A percentile compares a stretch with the other conserved stretches of the same genome.
These are phyloP conservation scores for Porcisia deanei DNA, from an alignment of 208 protist genomes.

Conservation along the genomic window DNA sequence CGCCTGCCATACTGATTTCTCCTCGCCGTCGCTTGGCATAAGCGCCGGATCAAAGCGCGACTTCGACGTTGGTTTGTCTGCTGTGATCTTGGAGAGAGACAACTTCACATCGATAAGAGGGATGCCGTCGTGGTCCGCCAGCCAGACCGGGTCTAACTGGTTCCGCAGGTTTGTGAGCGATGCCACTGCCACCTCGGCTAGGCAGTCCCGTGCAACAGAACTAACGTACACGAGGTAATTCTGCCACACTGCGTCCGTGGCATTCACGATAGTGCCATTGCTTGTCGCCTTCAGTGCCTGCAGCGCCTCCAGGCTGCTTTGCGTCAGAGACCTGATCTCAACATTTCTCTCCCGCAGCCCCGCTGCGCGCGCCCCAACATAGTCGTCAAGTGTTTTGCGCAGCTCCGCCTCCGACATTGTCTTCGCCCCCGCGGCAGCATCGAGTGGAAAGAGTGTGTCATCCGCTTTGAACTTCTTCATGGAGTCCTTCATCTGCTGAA, in stretches of 20 bases:
- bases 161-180: conserved; percentile 84
- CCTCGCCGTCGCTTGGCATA: conserved; percentile 21
- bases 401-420: conserved; percentile 92
- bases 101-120: conserved; percentile 93
- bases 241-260: conserved; percentile 74
- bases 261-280: conserved; percentile 33
- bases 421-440: conserved; percentile 81
- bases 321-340: conserved; percentile 81
- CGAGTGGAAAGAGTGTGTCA: conserved; percentile 87
- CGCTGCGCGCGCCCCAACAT: conserved; percentile 52
- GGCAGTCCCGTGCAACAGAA: conserved; percentile 72
- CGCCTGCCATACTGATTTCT: conserved; percentile 54
- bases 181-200: conserved; percentile 69
- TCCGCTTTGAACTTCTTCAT: conserved; percentile 77
- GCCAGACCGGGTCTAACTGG: conserved; percentile 89
- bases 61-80: conserved; percentile 37
- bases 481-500: conserved; percentile 78
- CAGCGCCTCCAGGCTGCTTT: conserved; percentile 79
- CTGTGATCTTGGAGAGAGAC: conserved; percentile 68
- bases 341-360: conserved; percentile 66
- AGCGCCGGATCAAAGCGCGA: conserved; percentile 84
- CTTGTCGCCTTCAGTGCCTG: conserved; percentile 74
- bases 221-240: conserved; percentile 93
- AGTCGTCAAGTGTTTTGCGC: conserved; percentile 79
- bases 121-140: conserved; percentile 87